Percentiles rank a stretch among this genome's conserved stretches.
Evolutionary conservation across 345 rosid genomes (phyloP).

Genomic region (Salix dunnii): DNA sequence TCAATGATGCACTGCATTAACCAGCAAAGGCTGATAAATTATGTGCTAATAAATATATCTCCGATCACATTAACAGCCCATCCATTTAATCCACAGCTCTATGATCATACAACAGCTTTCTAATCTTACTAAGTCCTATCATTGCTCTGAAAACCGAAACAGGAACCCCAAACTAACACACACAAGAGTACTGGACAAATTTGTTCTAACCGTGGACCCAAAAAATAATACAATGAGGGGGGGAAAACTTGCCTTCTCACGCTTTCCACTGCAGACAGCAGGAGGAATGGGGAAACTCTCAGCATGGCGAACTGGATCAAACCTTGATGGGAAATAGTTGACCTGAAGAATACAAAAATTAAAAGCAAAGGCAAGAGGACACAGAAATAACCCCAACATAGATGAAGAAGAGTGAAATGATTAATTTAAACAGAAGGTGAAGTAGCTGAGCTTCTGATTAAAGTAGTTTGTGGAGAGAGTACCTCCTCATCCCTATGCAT

Average conservation of each 20-base stretch:
- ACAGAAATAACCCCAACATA: neutral
- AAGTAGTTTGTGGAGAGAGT: neutral
- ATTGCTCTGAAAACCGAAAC: neutral
- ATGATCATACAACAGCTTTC: neutral
- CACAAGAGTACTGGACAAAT: neutral
- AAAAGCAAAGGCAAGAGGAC: neutral
- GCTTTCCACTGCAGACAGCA: constrained; percentile 55
- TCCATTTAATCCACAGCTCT: neutral
- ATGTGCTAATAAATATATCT: neutral
- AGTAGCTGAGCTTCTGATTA: neutral
- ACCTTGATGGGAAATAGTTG: constrained; percentile 91
- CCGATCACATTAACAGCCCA: neutral
- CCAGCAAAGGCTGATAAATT: constrained; percentile 3
- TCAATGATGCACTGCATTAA: constrained; percentile 61
- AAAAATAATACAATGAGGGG: neutral
- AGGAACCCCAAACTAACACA: neutral
- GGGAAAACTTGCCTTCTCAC: constrained; percentile 62
- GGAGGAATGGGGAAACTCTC: constrained; percentile 58
- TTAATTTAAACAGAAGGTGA: neutral
- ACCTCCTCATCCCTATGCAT: constrained; percentile 96
- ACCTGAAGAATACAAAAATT: constrained; percentile 44
- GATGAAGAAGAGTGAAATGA: neutral
- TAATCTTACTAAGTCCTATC: neutral
- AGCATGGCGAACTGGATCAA: constrained; percentile 73
- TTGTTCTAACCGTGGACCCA: neutral